Evolutionary conservation across 169 alveolate species (phyloP).

Genomic region (Plasmodium relictum): DNA sequence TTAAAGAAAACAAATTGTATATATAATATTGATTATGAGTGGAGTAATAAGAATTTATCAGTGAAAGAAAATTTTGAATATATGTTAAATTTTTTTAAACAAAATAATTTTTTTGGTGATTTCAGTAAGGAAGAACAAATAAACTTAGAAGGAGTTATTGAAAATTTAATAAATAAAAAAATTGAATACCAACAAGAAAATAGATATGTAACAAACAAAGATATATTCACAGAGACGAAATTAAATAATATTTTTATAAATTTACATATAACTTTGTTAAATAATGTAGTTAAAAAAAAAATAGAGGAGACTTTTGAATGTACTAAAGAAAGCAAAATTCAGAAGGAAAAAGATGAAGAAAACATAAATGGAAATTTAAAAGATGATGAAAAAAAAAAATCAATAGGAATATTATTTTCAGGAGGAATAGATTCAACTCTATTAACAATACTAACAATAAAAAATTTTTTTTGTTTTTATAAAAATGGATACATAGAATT

Average conservation of each 20-base stretch:
- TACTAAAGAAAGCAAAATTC: not conserved
- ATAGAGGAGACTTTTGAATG: conserved; percentile 16
- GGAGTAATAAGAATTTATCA: conserved; percentile 20
- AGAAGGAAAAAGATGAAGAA: not conserved
- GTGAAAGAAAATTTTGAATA: conserved; percentile 17
- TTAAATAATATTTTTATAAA: conserved; percentile 30
- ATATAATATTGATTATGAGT: conserved; percentile 18
- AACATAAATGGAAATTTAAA: not conserved
- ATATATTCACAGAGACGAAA: conserved; percentile 1
- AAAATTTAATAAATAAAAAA: not conserved
- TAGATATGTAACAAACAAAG: not conserved
- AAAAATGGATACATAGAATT: conserved; percentile 77
- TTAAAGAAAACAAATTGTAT: conserved; percentile 28
- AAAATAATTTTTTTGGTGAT: not conserved
- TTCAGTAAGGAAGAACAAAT: not conserved
- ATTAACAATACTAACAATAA: conserved; percentile 76
- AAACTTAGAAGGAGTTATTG: not conserved
- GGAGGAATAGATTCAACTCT: conserved; percentile 86
- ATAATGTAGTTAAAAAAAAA: conserved; percentile 20
- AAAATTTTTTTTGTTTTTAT: conserved; percentile 27
- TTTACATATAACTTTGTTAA: conserved; percentile 24
- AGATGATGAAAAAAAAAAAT: conserved; percentile 28
- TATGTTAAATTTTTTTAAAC: conserved; percentile 20
- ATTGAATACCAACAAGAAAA: not conserved
- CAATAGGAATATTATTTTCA: conserved; percentile 79